These are phyloP conservation scores for Casuarina equisetifolia DNA, from an alignment of 306 rosid genomes.

Conservation along the genomic window DNA sequence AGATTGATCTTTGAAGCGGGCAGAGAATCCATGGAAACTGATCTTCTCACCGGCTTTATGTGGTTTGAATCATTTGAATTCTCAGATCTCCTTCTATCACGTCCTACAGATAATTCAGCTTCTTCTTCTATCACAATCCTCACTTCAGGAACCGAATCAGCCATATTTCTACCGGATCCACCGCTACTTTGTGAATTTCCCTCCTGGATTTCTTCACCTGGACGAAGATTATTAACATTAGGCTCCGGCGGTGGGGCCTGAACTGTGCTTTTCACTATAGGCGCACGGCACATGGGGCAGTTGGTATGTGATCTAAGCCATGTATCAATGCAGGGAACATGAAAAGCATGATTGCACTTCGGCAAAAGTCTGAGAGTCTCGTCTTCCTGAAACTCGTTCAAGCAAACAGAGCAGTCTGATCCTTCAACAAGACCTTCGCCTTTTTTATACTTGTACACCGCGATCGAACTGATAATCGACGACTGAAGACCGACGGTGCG, in stretches of 20 bases:
- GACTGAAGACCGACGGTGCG: slow-evolving; percentile 71
- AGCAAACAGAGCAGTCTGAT: slow-evolving; percentile 79
- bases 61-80: slow-evolving; percentile 5
- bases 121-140: slow-evolving; percentile 29
- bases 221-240: slow-evolving; percentile 13
- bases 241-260: slow-evolving; percentile 26
- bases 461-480: slow-evolving; percentile 57
- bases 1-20: slow-evolving; percentile 44
- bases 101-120: slow-evolving; percentile 16
- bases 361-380: slow-evolving; percentile 78
- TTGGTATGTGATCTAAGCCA: slow-evolving; percentile 90
- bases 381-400: slow-evolving; percentile 71
- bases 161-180: slow-evolving; percentile 18
- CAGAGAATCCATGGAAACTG: slow-evolving; percentile 61
- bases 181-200: slow-evolving; percentile 11
- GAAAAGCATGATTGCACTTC: slow-evolving; percentile 85
- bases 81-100: slow-evolving; percentile 15
- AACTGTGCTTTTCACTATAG: slow-evolving; percentile 35
- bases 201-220: slow-evolving; percentile 31
- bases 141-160: slow-evolving; percentile 26
- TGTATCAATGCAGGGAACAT: slow-evolving; percentile 77
- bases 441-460: slow-evolving; percentile 56
- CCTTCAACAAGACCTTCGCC: slow-evolving; percentile 81
- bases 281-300: slow-evolving; percentile 88
- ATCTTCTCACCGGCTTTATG: slow-evolving; percentile 45